Percentiles rank a stretch among this genome's conserved stretches.
Evolutionary conservation across 495 filamentous ascomycete genomes (phyloP).

Genomic region (Xylaria acuta): DNA sequence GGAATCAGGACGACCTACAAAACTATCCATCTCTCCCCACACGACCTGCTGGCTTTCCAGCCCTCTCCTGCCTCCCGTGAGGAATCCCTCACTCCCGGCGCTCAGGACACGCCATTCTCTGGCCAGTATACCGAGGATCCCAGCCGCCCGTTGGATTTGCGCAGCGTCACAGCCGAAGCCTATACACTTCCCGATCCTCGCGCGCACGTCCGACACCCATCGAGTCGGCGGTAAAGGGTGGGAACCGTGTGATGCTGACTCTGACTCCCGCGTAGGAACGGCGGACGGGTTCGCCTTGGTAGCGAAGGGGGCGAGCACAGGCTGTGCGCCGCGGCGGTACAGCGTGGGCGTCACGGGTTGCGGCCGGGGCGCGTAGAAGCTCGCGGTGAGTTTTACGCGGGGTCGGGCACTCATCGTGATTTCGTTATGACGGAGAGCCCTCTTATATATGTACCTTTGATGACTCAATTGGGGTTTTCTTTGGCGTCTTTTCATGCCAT

Average conservation of each 20-base stretch:
- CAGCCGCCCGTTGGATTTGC: conserved; percentile 68
- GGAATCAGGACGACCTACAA: conserved; percentile 47
- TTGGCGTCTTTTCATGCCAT: conserved; percentile 5
- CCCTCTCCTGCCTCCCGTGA: conserved; percentile 70
- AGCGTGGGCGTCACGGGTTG: not conserved
- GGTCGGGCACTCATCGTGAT: conserved; percentile 30
- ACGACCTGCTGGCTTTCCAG: conserved; percentile 75
- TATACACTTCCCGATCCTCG: conserved; percentile 82
- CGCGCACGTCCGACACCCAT: conserved; percentile 80
- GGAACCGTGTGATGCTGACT: conserved; percentile 1
- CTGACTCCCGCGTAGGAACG: not conserved
- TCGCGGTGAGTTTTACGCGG: not conserved
- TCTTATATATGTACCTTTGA: not conserved
- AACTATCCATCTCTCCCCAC: conserved; percentile 87
- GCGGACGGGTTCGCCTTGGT: not conserved
- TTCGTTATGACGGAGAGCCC: not conserved
- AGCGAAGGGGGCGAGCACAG: not conserved
- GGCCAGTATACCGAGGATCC: conserved; percentile 66
- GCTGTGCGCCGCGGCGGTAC: not conserved
- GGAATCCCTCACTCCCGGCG: conserved; percentile 80
- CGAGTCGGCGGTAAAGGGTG: conserved; percentile 48
- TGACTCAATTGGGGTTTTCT: not conserved
- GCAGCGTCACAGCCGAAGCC: conserved; percentile 70
- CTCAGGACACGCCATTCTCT: conserved; percentile 79
- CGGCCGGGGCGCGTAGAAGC: not conserved